A percentile compares a stretch with the other conserved stretches of the same genome.
These are phyloP conservation scores for Kondoa subrosea DNA, from an alignment of 768 basidiomycete species.

Conservation along the genomic window DNA sequence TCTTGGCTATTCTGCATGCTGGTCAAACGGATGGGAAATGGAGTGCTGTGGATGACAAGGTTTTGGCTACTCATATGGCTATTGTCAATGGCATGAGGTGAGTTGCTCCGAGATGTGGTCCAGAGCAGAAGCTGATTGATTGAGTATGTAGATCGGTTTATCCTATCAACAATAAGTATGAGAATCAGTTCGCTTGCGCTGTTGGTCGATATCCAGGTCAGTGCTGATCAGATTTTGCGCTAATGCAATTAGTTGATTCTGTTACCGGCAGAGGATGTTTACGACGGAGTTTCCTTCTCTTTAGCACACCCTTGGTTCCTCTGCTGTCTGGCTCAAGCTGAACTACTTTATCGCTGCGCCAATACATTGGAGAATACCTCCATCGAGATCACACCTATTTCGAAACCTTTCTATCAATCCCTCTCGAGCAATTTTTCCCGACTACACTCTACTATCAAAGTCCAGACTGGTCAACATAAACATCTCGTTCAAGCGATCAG, in stretches of 20 bases:
- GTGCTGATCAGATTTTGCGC: too few relatives aligned
- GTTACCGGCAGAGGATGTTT: conserved; percentile 59
- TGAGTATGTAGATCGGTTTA: too few relatives aligned
- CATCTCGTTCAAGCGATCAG: neutral
- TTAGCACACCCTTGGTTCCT: conserved; percentile 3
- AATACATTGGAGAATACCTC: neutral
- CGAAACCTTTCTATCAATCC: neutral
- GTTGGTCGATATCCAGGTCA: conserved; percentile 61
- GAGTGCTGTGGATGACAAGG: conserved; percentile 39
- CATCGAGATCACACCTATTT: neutral
- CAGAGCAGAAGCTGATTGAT: too few relatives aligned
- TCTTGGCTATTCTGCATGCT: neutral
- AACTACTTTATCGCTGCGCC: neutral
- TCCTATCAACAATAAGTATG: conserved; percentile 45
- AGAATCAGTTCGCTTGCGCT: conserved; percentile 44
- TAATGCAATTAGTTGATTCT: too few relatives aligned
- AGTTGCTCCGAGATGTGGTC: too few relatives aligned
- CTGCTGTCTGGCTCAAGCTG: neutral
- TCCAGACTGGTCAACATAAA: neutral
- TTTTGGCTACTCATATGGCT: conserved; percentile 45
- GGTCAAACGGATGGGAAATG: neutral
- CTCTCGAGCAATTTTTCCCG: neutral
- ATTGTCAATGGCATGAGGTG: conserved; percentile 55
- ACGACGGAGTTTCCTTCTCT: conserved; percentile 34
- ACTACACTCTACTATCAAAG: neutral